These are phyloP conservation scores for Camelina laxa DNA, from an alignment of 345 rosid genomes.

Conservation along the genomic window DNA sequence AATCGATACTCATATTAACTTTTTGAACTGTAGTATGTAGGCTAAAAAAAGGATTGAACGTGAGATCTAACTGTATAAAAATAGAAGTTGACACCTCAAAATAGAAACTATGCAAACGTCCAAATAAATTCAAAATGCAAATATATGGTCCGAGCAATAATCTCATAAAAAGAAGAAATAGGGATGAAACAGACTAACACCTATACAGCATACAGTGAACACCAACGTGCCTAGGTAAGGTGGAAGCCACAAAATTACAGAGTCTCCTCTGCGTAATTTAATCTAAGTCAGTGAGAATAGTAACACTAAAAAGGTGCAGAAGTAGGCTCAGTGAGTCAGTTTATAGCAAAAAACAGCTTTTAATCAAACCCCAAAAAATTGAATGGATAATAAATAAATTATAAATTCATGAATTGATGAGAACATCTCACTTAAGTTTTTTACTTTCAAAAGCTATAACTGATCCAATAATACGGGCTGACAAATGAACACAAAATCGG, in stretches of 20 bases:
- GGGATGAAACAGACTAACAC: constrained; percentile 14
- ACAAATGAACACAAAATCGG: background rate
- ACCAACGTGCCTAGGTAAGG: constrained; percentile 5
- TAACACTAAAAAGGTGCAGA: constrained; percentile 30
- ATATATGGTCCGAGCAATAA: background rate
- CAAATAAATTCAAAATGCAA: background rate
- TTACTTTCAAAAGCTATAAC: background rate
- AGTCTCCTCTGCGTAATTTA: constrained; percentile 5
- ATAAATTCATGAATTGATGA: constrained; percentile 10
- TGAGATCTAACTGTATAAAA: background rate
- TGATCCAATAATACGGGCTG: background rate
- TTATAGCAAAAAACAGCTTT: constrained; percentile 38
- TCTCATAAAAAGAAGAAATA: background rate
- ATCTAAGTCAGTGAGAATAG: constrained; percentile 33
- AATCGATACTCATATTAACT: background rate
- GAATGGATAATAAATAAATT: constrained; percentile 16
- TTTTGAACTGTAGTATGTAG: background rate
- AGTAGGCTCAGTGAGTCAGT: constrained; percentile 42
- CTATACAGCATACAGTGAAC: constrained; percentile 10
- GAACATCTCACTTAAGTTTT: no score
- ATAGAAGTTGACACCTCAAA: background rate
- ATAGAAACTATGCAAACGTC: background rate
- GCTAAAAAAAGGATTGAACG: background rate
- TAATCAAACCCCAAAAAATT: constrained; percentile 23
- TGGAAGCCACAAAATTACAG: constrained; percentile 23